Conservation (phyloP, 495 filamentous ascomycete species). For the Penicillium subrubescens region DNA sequence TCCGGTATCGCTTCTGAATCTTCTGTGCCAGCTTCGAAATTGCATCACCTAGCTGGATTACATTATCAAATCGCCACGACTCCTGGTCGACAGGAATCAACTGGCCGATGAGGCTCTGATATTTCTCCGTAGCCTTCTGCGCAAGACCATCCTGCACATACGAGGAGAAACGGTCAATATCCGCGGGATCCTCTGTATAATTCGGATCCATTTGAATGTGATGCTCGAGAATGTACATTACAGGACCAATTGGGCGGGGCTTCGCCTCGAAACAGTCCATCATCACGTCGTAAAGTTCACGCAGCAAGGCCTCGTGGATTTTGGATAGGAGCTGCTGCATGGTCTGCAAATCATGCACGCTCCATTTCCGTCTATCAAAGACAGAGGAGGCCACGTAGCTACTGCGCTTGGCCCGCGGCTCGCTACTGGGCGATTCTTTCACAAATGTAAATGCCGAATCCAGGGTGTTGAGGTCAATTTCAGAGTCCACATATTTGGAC, state of each 20-base stretch:
- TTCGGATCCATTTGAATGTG: constrained; percentile 79
- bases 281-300: constrained; percentile 84
- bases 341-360: constrained; percentile 71
- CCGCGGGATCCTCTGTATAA: constrained; percentile 69
- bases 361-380: constrained; percentile 71
- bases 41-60: constrained; percentile 83
- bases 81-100: constrained; percentile 74
- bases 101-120: constrained; percentile 69
- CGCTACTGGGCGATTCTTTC: constrained; percentile 64
- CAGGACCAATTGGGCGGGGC: constrained; percentile 71
- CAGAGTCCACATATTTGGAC: constrained; percentile 83
- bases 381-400: constrained; percentile 47
- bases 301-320: constrained; percentile 78
- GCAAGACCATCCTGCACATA: constrained; percentile 73
- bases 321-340: constrained; percentile 74
- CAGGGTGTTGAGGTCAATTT: constrained; percentile 77
- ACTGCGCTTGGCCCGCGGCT: constrained; percentile 54
- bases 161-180: constrained; percentile 66
- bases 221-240: constrained; percentile 80
- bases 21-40: constrained; percentile 79
- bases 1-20: constrained; percentile 88
- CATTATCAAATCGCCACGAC: constrained; percentile 82
- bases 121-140: constrained; percentile 71
- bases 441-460: constrained; percentile 80
- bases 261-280: constrained; percentile 90